Evolutionary conservation across 2,329 filamentous ascomycete genomes (phyloP).

Genomic region (Ophiostoma fasciatum): DNA sequence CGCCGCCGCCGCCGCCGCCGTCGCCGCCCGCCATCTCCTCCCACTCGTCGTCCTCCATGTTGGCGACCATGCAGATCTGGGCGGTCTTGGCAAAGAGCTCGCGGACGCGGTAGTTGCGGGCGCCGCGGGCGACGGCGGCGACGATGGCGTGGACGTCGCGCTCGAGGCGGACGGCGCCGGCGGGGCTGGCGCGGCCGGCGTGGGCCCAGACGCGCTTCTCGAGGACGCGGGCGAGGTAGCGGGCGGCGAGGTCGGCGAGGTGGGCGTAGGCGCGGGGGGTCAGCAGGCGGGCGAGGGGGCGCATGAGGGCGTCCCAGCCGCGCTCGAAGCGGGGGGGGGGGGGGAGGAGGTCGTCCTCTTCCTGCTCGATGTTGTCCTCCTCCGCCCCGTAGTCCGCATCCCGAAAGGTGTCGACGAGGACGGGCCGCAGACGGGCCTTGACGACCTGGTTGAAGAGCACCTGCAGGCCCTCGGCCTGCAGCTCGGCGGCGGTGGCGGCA

Average conservation of each 20-base stretch:
- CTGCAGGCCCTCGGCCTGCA: conserved; percentile 69
- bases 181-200: conserved; percentile 61
- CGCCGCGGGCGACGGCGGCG: conserved; percentile 45
- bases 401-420: conserved; percentile 78
- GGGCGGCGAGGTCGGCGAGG: conserved; percentile 60
- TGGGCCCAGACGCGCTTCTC: conserved; percentile 81
- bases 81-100: conserved; percentile 62
- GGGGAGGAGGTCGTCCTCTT: conserved; percentile 28
- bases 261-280: conserved; percentile 61
- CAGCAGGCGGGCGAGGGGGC: conserved; percentile 71
- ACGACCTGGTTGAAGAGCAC: conserved; percentile 81
- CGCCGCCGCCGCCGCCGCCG: conserved; percentile 18
- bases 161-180: conserved; percentile 70
- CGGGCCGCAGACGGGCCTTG: conserved; percentile 67
- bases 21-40: conserved; percentile 44
- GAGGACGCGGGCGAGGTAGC: conserved; percentile 60
- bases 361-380: conserved; percentile 32
- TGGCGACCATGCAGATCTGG: conserved; percentile 75
- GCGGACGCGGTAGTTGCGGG: conserved; percentile 60
- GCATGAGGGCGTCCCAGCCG: conserved; percentile 74
- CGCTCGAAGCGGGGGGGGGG: conserved; percentile 67
- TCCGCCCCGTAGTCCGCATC: conserved; percentile 70
- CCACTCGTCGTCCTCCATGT: conserved; percentile 96
- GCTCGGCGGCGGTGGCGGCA: conserved; percentile 60
- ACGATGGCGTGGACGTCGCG: conserved; percentile 70